Evolutionary conservation across 2,329 filamentous ascomycete species (phyloP).

Genomic region (Trichocomaceae sp.): DNA sequence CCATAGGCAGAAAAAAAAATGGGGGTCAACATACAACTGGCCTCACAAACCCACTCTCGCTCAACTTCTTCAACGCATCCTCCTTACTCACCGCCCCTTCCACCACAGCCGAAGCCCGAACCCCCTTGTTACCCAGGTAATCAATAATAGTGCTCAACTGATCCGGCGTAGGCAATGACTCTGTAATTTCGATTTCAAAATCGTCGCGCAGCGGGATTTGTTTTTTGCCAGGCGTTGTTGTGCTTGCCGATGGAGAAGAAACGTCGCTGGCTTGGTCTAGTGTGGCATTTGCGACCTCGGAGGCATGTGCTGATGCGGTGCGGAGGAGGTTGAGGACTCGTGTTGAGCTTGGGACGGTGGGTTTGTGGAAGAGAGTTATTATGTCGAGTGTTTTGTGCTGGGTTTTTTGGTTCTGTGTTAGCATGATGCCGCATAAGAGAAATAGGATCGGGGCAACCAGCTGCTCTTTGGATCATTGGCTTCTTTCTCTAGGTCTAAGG

Average conservation of each 20-base stretch:
- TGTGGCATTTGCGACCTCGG: constrained; percentile 60
- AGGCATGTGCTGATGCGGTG: constrained; percentile 65
- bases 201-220: constrained; percentile 50
- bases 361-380: constrained; percentile 91
- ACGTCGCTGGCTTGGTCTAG: constrained; percentile 64
- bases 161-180: constrained; percentile 69
- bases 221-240: constrained; percentile 43
- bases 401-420: background rate
- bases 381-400: constrained; percentile 80
- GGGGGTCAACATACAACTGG: constrained; percentile 60
- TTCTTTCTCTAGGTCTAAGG: background rate
- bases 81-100: constrained; percentile 64
- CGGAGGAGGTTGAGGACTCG: constrained; percentile 72
- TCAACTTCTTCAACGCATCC: constrained; percentile 75
- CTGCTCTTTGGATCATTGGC: too few relatives aligned
- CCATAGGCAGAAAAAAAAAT: background rate
- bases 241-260: constrained; percentile 35
- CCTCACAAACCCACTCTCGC: constrained; percentile 60
- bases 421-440: too few relatives aligned
- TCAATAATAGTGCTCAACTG: constrained; percentile 79
- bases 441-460: too few relatives aligned
- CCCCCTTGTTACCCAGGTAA: constrained; percentile 58
- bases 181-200: constrained; percentile 82
- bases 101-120: constrained; percentile 64
- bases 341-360: constrained; percentile 63